Evolutionary conservation across 495 filamentous ascomycete species (phyloP), one percentile per base, ranked within the genome.

Genomic region (Astrocystis sublimbata): DNA sequence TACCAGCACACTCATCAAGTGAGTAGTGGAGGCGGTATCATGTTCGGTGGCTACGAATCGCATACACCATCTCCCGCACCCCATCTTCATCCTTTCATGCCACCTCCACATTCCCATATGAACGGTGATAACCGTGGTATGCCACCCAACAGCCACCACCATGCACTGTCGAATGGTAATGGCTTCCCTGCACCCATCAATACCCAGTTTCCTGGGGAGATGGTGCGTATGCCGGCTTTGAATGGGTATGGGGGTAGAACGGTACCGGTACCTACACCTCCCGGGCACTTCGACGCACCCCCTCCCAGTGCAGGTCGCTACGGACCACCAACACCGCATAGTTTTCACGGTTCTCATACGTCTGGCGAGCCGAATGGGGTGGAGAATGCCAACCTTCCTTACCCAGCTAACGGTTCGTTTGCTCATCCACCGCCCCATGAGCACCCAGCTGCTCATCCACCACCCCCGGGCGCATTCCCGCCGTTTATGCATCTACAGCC

Each of bases 271-370:
- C 41, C 72, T 72, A n/a, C 62, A 66, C 51, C 62, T 10, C 73
- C 74, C 60, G 70, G 62, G n/a, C 68, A 69, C 23, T 60, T 71
- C 13, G 79, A 81, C 26, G 70, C 70, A 17, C 78, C 72, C 30
- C 73, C 73, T 3, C 71, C 77, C 33, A 53, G 64, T 42, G 61
- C 65, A 31, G 58, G 72, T 60, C 72, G 67, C 62, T 79, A 78
- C 53, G 77, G 75, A 0, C 77, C 81, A 6, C 75, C 78, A 6
- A 83, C 81, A 6, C 80, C 81, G 4, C 81, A 79, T 38, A 84
- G 81, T 61, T 80, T 82, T 41, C 81, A 83, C 17, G 82, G 78
- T 17, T 85, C 82, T 3, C 81, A 83, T 52, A 74, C 78, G 21
- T 83, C 81, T 1, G 68, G 65, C 4, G 70, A 72, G 31, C 71